Conservation (phyloP, 2,329 filamentous ascomycete genomes). For the Botrytis sinoallii region DNA sequence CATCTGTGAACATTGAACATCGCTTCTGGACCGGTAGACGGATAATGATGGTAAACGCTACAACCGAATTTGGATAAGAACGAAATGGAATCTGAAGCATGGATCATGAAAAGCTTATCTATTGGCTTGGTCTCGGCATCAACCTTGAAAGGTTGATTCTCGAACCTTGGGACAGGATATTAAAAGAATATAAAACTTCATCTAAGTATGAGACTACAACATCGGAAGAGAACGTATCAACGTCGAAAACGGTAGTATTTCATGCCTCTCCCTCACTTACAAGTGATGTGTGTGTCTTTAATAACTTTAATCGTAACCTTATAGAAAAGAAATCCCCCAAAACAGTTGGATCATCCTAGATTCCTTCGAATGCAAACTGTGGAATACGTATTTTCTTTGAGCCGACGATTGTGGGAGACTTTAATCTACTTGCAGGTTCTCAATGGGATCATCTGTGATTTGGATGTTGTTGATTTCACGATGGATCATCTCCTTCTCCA, state of each 20-base stretch:
- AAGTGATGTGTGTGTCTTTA: not conserved
- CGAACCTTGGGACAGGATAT: not conserved
- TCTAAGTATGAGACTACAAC: not conserved
- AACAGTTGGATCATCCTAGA: not conserved
- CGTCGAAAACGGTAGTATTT: not conserved
- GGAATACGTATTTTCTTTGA: not conserved
- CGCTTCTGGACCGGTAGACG: not conserved
- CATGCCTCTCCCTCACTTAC: not conserved
- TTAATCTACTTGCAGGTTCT: not conserved
- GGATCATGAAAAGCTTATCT: constrained; percentile 17
- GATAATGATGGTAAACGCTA: constrained; percentile 3
- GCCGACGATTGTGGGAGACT: not conserved
- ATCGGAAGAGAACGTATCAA: not conserved
- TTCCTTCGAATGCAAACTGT: not conserved
- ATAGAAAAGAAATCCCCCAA: not conserved
- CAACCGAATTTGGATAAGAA: constrained; percentile 1
- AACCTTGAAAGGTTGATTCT: not conserved
- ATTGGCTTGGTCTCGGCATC: constrained; percentile 6
- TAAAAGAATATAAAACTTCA: constrained; percentile 2
- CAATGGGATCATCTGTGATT: not conserved
- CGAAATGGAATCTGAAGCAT: not conserved
- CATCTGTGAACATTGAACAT: not conserved
- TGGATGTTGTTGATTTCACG: not conserved
- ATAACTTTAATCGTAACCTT: not conserved
- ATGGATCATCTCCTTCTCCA: not conserved